These are phyloP conservation scores for Cylindrotheca fusiformis DNA, from an alignment of 108 stramenopile genomes.

Conservation along the genomic window DNA sequence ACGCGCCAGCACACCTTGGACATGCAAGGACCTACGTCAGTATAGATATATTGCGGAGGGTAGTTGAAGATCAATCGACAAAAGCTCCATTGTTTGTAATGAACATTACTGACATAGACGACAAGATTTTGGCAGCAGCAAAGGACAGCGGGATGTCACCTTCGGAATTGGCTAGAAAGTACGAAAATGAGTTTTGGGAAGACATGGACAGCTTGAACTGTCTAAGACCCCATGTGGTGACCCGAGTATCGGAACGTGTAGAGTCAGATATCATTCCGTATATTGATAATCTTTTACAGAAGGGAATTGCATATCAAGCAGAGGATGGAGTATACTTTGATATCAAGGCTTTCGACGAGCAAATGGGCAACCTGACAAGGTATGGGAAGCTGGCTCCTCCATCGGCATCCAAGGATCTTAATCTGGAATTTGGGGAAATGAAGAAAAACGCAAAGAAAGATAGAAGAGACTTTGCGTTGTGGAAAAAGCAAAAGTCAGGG, in stretches of 20 bases:
- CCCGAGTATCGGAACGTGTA: slow-evolving; percentile 94
- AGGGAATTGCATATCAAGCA: slow-evolving; percentile 86
- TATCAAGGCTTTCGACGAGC: slow-evolving; percentile 73
- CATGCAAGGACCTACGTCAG: slow-evolving; percentile 95
- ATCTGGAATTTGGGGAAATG: slow-evolving; percentile 17
- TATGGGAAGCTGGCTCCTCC: slow-evolving; percentile 93
- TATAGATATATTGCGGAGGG: slow-evolving; percentile 92
- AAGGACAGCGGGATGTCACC: slow-evolving; percentile 44
- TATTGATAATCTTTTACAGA: slow-evolving; percentile 67
- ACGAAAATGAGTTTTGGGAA: slow-evolving; percentile 63
- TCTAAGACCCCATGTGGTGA: slow-evolving; percentile 78
- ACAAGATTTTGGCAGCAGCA: slow-evolving; percentile 89
- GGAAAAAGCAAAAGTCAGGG: slow-evolving; percentile 79
- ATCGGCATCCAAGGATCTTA: slow-evolving; percentile 55
- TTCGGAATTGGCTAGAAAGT: slow-evolving; percentile 55
- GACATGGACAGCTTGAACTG: slow-evolving; percentile 74
- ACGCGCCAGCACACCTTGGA: slow-evolving; percentile 95
- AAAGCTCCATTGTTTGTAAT: slow-evolving; percentile 71
- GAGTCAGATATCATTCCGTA: slow-evolving; percentile 82
- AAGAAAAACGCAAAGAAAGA: slow-evolving; percentile 53
- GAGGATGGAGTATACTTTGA: slow-evolving; percentile 91
- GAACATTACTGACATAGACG: slow-evolving; percentile 98
- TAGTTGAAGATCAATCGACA: slow-evolving; percentile 33
- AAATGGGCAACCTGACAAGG: slow-evolving; percentile 26
- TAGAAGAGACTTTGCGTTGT: slow-evolving; percentile 96